phyloP scores from a whole-genome alignment of 2,329 filamentous ascomycete species.

The Xenosphaeropsis pyriputrescens region DNA sequence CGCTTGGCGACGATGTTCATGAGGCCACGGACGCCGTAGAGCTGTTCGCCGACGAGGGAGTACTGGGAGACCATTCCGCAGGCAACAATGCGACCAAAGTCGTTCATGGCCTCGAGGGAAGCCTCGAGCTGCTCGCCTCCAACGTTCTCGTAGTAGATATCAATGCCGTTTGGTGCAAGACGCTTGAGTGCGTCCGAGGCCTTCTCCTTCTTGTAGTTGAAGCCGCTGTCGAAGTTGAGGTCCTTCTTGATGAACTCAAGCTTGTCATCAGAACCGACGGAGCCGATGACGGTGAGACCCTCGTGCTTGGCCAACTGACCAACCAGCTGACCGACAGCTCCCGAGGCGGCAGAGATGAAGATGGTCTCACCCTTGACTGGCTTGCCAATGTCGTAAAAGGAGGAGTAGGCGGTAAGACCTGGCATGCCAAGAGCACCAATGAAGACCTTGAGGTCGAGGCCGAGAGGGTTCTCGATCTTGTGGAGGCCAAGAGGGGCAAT shows the following conservation, averaged over 20 bases:
- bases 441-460: slow-evolving; percentile 52
- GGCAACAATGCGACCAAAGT: slow-evolving; percentile 46
- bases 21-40: slow-evolving; percentile 48
- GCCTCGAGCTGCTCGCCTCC: slow-evolving; percentile 63
- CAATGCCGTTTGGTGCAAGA: slow-evolving; percentile 57
- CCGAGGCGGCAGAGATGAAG: slow-evolving; percentile 57
- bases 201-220: slow-evolving; percentile 71
- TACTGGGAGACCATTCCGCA: slow-evolving; percentile 58
- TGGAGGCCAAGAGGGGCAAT: slow-evolving; percentile 23
- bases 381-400: slow-evolving; percentile 56
- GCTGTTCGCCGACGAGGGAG: slow-evolving; percentile 27
- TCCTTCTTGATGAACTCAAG: slow-evolving; percentile 60
- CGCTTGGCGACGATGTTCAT: slow-evolving; percentile 44
- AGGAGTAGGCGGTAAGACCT: slow-evolving; percentile 60
- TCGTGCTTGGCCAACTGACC: slow-evolving; percentile 68
- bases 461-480: slow-evolving; percentile 55
- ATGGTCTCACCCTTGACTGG: slow-evolving; percentile 63
- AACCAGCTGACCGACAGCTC: slow-evolving; percentile 58
- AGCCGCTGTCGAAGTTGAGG: slow-evolving; percentile 56
- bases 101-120: slow-evolving; percentile 46
- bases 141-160: slow-evolving; percentile 75
- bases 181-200: slow-evolving; percentile 46
- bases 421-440: slow-evolving; percentile 68
- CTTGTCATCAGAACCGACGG: slow-evolving; percentile 64
- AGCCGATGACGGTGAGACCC: slow-evolving; percentile 59